Percentiles rank a stretch among this genome's conserved stretches.
Evolutionary conservation across 805 yeast species (phyloP).

Genomic region (Candida methanosorbosa): DNA sequence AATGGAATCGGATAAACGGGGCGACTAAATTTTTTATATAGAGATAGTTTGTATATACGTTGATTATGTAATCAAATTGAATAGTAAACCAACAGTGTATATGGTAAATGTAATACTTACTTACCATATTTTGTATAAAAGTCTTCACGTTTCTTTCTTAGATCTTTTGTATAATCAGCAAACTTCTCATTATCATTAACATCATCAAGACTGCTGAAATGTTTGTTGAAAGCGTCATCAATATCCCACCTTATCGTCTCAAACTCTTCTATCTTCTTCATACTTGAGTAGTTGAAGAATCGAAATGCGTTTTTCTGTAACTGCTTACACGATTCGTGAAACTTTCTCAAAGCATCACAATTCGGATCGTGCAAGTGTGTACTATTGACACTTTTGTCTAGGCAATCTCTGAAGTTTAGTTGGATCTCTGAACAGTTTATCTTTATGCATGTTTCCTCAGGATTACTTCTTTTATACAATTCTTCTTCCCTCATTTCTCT

Average conservation of each 20-base stretch:
- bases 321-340: too few relatives aligned
- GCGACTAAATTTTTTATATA: too few relatives aligned
- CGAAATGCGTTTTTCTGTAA: conserved; percentile 23
- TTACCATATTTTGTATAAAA: conserved; percentile 19
- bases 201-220: conserved; percentile 18
- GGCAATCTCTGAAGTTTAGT: too few relatives aligned
- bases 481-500: conserved; percentile 12
- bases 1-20: too few relatives aligned
- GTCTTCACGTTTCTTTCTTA: conserved; percentile 20
- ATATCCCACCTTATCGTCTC: conserved; percentile 17
- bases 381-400: conserved; percentile 3
- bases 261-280: conserved; percentile 20
- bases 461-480: conserved; percentile 19
- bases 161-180: conserved; percentile 15
- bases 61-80: too few relatives aligned
- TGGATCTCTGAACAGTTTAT: conserved; percentile 27
- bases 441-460: conserved; percentile 18
- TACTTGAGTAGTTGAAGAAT: conserved; percentile 22
- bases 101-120: too few relatives aligned
- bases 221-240: conserved; percentile 20
- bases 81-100: too few relatives aligned
- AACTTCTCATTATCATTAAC: conserved; percentile 15
- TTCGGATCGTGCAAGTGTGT: conserved; percentile 10
- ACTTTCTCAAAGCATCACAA: conserved; percentile 16
- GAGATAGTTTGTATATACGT: too few relatives aligned